These are phyloP conservation scores for Pythium insidiosum DNA, from an alignment of 352 stramenopile species.

Conservation along the genomic window DNA sequence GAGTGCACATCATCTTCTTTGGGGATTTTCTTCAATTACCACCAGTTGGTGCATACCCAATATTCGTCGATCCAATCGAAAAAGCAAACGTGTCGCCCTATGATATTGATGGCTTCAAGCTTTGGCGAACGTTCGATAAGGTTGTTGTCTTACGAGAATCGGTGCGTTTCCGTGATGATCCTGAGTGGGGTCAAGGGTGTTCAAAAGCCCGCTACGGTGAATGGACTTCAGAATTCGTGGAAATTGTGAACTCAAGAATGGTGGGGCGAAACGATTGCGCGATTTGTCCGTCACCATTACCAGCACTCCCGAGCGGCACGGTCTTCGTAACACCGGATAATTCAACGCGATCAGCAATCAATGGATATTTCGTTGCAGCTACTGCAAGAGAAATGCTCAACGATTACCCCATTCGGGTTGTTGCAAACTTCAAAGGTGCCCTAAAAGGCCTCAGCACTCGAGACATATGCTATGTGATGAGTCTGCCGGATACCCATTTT, in stretches of 20 bases:
- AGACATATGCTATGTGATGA: not conserved
- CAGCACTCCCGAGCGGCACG: conserved; percentile 1
- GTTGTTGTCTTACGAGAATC: conserved; percentile 4
- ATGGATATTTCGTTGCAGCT: not conserved
- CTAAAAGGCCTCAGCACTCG: not conserved
- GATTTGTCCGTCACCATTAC: too few species aligned
- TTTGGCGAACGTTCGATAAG: not conserved
- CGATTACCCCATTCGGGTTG: not conserved
- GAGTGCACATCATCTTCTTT: not conserved
- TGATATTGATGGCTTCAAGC: not conserved
- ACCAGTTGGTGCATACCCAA: not conserved
- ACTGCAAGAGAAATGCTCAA: not conserved
- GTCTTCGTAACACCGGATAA: not conserved
- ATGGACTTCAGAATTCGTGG: conserved; percentile 10
- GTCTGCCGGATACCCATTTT: not conserved
- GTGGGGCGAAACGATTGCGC: too few species aligned
- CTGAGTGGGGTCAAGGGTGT: conserved; percentile 9
- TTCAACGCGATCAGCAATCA: not conserved
- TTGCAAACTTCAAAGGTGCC: not conserved
- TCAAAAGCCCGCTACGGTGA: not conserved
- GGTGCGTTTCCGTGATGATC: conserved; percentile 9
- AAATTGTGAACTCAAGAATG: not conserved
- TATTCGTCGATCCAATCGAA: not conserved
- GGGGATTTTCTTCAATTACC: conserved; percentile 1
- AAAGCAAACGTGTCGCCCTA: not conserved